A percentile compares a stretch with the other conserved stretches of the same genome.
Evolutionary conservation across 1,284 basidiomycete genomes (phyloP).

Genomic region (Athelia sp.): DNA sequence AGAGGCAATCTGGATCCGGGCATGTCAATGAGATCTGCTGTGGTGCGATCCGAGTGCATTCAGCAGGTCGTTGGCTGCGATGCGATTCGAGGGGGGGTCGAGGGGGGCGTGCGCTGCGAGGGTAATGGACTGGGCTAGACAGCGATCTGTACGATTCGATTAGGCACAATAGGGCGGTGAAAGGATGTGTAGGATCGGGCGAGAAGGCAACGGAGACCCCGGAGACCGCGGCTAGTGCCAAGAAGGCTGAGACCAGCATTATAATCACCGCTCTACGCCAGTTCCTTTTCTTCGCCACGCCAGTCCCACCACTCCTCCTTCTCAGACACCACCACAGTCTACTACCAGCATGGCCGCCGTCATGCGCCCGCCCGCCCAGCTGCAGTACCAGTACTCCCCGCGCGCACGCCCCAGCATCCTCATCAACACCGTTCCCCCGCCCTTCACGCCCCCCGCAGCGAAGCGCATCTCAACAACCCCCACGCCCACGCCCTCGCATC

Average conservation of each 20-base stretch:
- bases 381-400: background rate
- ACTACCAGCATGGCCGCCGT: background rate
- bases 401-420: background rate
- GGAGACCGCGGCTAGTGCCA: conserved; percentile 1
- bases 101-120: too few relatives aligned
- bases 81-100: too few relatives aligned
- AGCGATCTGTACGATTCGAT: too few relatives aligned
- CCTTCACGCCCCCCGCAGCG: background rate
- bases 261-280: background rate
- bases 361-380: background rate
- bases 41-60: too few relatives aligned
- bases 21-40: too few relatives aligned
- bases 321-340: background rate
- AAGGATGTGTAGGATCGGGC: background rate
- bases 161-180: too few relatives aligned
- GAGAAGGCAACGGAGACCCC: background rate
- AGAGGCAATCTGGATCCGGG: too few relatives aligned
- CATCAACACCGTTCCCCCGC: background rate
- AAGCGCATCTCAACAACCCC: background rate
- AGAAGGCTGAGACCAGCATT: too few relatives aligned
- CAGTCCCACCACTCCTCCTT: background rate
- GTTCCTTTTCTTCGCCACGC: background rate
- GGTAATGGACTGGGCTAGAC: too few relatives aligned
- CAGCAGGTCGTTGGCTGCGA: too few relatives aligned
- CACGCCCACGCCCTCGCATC: background rate